Conservation (phyloP, 2,329 filamentous ascomycete species). For the Aspergillus sp. region DNA sequence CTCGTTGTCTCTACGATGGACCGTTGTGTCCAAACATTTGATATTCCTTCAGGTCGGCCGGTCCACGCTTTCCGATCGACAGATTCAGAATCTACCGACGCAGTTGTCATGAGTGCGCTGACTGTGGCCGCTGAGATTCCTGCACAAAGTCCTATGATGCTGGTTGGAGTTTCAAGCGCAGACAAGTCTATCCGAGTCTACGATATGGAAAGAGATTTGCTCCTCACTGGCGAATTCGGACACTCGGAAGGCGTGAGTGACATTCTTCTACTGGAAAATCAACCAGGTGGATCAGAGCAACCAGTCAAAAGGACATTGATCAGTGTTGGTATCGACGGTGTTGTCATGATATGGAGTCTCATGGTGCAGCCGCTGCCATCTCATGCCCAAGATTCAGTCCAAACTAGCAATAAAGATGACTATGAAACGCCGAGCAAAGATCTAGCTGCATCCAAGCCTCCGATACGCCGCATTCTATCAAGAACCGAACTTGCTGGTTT, state of each 20-base stretch:
- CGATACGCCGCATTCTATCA: conserved; percentile 76
- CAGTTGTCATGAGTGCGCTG: conserved; percentile 74
- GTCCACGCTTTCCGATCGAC: conserved; percentile 70
- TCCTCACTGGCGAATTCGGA: conserved; percentile 85
- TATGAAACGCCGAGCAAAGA: conserved; percentile 40
- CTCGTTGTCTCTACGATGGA: conserved; percentile 56
- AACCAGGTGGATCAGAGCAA: conserved; percentile 30
- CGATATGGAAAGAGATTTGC: conserved; percentile 63
- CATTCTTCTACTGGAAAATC: conserved; percentile 57
- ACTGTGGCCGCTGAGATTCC: conserved; percentile 49
- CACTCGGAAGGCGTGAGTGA: conserved; percentile 92
- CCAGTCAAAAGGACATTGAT: conserved; percentile 47
- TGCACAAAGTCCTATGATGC: conserved; percentile 53
- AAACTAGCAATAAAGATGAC: conserved; percentile 22
- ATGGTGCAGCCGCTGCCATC: conserved; percentile 26
- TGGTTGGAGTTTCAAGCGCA: conserved; percentile 84
- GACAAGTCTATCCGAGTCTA: conserved; percentile 95
- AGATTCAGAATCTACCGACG: conserved; percentile 70
- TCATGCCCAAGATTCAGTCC: conserved; percentile 17
- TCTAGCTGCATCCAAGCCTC: conserved; percentile 54
- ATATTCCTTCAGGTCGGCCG: conserved; percentile 60
- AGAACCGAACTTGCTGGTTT: conserved; percentile 81
- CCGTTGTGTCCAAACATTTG: conserved; percentile 51
- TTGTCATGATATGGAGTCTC: conserved; percentile 68
- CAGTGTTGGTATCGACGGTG: conserved; percentile 70